A percentile compares a stretch with the other conserved stretches of the same genome.
phyloP scores from a whole-genome alignment of 2,329 filamentous ascomycete species.

The Orbilia brochopaga region DNA sequence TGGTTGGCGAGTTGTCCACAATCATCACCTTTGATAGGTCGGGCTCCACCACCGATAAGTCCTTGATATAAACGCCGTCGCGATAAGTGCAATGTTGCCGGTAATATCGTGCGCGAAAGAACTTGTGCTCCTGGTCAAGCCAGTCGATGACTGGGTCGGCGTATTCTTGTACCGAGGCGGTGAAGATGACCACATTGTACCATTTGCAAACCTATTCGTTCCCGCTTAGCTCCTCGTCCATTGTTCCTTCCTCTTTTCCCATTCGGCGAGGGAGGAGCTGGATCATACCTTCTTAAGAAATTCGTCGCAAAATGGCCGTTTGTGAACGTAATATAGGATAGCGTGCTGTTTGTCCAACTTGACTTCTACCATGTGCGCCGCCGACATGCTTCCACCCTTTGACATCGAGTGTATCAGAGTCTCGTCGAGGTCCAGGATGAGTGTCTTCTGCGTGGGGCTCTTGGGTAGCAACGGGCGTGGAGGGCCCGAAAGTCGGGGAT shows the following conservation, averaged over 20 bases:
- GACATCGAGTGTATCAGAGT: conserved; percentile 98
- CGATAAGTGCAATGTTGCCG: conserved; percentile 95
- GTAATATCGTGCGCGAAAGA: conserved; percentile 92
- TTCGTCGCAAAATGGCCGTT: conserved; percentile 94
- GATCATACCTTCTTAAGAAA: conserved; percentile 78
- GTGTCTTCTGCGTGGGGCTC: conserved; percentile 90
- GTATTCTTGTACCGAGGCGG: conserved; percentile 96
- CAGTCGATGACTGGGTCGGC: conserved; percentile 98
- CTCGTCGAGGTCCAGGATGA: conserved; percentile 95
- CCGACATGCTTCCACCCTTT: conserved; percentile 92
- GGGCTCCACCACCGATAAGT: conserved; percentile 92
- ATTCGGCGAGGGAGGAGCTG: neutral
- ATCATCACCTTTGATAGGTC: conserved; percentile 99
- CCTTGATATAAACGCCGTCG: conserved; percentile 97
- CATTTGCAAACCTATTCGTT: conserved; percentile 78
- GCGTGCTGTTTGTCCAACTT: conserved; percentile 89
- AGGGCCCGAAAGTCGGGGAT: conserved; percentile 86
- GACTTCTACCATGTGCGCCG: conserved; percentile 98
- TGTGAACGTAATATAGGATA: conserved; percentile 98
- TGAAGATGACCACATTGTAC: conserved; percentile 97
- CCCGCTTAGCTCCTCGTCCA: neutral
- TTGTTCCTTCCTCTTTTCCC: neutral
- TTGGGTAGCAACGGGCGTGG: conserved; percentile 87
- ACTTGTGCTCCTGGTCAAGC: conserved; percentile 95
- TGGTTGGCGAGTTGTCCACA: conserved; percentile 95